A percentile compares a stretch with the other conserved stretches of the same genome.
These are phyloP conservation scores for Blastobotrys petasosporus DNA, from an alignment of 1,139 yeast species.

Conservation along the genomic window DNA sequence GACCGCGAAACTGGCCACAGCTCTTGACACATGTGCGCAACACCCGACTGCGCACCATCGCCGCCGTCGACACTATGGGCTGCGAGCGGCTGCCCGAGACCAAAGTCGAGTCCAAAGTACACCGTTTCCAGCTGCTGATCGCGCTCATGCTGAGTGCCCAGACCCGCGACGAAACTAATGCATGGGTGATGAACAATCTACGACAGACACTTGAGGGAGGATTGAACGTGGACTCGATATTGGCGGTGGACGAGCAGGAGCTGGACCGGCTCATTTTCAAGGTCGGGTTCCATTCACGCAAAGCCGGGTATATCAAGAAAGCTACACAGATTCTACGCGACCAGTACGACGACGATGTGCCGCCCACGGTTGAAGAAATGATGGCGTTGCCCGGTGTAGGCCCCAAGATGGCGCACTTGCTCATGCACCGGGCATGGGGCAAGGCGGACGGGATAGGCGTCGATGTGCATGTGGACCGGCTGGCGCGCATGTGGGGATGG, in stretches of 20 bases:
- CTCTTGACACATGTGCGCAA: conserved; percentile 57
- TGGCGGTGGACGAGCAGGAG: conserved; percentile 47
- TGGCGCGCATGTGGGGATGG: conserved; percentile 83
- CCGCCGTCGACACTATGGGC: conserved; percentile 90
- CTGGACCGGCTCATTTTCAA: conserved; percentile 63
- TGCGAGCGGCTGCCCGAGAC: conserved; percentile 65
- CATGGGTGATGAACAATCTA: conserved; percentile 59
- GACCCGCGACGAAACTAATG: conserved; percentile 85
- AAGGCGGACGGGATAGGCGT: conserved; percentile 79
- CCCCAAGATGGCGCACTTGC: conserved; percentile 86
- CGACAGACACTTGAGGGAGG: conserved; percentile 38
- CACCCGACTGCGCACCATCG: conserved; percentile 56
- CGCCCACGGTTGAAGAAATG: conserved; percentile 56
- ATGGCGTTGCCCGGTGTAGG: conserved; percentile 85
- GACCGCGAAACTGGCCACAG: conserved; percentile 32
- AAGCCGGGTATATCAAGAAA: conserved; percentile 62
- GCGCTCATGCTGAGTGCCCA: conserved; percentile 87
- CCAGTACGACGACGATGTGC: conserved; percentile 56
- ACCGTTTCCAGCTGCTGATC: conserved; percentile 67
- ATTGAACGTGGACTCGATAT: conserved; percentile 36
- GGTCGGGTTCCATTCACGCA: conserved; percentile 84
- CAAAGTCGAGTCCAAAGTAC: conserved; percentile 34
- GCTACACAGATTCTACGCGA: conserved; percentile 51
- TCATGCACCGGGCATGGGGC: conserved; percentile 78
- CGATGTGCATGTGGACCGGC: conserved; percentile 84